These are phyloP conservation scores for Paraphoma chrysanthemicola DNA, from an alignment of 2,329 filamentous ascomycete genomes.

Conservation along the genomic window DNA sequence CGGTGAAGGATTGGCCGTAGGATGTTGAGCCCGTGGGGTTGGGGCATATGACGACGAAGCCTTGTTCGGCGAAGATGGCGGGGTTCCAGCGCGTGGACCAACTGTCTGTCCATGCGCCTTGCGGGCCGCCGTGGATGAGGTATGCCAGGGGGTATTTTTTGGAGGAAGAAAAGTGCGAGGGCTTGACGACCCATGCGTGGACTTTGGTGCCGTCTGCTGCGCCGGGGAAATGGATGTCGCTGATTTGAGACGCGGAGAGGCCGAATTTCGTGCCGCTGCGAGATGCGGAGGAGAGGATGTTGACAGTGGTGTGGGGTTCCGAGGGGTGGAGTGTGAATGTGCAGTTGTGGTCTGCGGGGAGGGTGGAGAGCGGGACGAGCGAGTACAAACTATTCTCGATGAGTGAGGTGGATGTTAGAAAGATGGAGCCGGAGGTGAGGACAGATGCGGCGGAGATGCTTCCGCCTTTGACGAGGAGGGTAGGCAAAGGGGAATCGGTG, in stretches of 20 bases:
- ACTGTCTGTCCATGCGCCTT: constrained; percentile 75
- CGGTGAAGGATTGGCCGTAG: constrained; percentile 78
- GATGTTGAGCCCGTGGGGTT: constrained; percentile 86
- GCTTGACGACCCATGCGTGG: constrained; percentile 74
- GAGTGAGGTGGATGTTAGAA: constrained; percentile 72
- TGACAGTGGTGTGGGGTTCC: not conserved
- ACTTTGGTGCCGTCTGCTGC: constrained; percentile 66
- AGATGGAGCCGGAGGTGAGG: constrained; percentile 61
- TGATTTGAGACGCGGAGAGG: constrained; percentile 66
- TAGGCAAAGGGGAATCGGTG: constrained; percentile 24
- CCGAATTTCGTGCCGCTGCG: constrained; percentile 72
- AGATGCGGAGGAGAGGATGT: constrained; percentile 66
- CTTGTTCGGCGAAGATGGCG: constrained; percentile 84
- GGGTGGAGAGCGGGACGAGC: constrained; percentile 54
- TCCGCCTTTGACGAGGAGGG: constrained; percentile 43
- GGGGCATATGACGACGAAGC: constrained; percentile 80
- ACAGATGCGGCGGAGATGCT: constrained; percentile 55
- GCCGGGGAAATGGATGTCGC: constrained; percentile 74
- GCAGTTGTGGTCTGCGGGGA: constrained; percentile 8
- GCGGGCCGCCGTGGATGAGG: constrained; percentile 83
- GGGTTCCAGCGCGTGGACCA: constrained; percentile 90
- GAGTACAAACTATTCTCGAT: constrained; percentile 76
- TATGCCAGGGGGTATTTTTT: constrained; percentile 82
- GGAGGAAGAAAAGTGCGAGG: constrained; percentile 66
- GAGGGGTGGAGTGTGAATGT: constrained; percentile 22